Conservation (phyloP, 1,139 yeast species). For the Kurtzmaniella natalensis region DNA sequence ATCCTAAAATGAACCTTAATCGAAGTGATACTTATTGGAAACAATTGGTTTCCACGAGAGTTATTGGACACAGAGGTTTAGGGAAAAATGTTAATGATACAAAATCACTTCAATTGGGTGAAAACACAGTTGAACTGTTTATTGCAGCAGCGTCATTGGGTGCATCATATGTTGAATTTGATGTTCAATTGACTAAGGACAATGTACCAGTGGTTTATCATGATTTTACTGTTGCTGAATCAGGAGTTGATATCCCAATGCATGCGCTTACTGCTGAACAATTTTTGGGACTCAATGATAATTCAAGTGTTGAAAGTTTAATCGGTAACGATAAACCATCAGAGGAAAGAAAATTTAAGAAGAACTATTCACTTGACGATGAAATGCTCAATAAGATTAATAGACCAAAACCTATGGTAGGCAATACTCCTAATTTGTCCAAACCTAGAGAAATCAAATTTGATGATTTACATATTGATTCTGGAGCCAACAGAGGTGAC, state of each 20-base stretch:
- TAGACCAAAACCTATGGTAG: slow-evolving; percentile 39
- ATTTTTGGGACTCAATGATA: slow-evolving; percentile 61
- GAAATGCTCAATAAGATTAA: slow-evolving; percentile 29
- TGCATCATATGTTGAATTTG: slow-evolving; percentile 90
- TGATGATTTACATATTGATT: slow-evolving; percentile 14
- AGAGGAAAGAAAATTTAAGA: slow-evolving; percentile 10
- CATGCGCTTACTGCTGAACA: slow-evolving; percentile 88
- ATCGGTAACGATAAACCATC: slow-evolving; percentile 8
- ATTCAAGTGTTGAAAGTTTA: slow-evolving; percentile 13
- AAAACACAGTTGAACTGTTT: slow-evolving; percentile 91
- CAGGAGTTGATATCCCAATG: slow-evolving; percentile 97
- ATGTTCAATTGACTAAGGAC: slow-evolving; percentile 95
- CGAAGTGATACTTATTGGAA: slow-evolving; percentile 90
- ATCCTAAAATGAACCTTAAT: slow-evolving; percentile 63
- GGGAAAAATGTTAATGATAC: slow-evolving; percentile 77
- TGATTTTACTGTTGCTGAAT: slow-evolving; percentile 91
- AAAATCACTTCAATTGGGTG: slow-evolving; percentile 87
- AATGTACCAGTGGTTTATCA: slow-evolving; percentile 90
- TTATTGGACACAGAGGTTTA: slow-evolving; percentile 94
- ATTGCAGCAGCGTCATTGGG: slow-evolving; percentile 97
- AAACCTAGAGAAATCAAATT: slow-evolving; percentile 4
- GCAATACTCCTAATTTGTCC: slow-evolving; percentile 27
- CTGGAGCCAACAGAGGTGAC: slow-evolving; percentile 10
- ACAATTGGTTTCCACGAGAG: slow-evolving; percentile 81
- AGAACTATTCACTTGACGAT: slow-evolving; percentile 34